Base-by-base conservation (phyloP, 306 rosid species). In the Mucuna pruriens region DNA sequence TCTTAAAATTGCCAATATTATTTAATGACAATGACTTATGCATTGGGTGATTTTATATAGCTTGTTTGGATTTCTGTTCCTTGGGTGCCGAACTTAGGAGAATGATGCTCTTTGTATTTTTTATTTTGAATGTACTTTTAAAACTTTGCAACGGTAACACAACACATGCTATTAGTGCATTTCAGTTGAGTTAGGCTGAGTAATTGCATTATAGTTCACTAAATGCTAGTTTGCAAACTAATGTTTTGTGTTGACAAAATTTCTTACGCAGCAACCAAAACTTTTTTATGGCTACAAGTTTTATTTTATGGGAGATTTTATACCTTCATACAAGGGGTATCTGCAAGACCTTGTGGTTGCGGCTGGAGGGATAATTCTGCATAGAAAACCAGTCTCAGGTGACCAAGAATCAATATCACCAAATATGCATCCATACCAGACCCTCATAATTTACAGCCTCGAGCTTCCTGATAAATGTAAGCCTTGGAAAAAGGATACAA, bases 281-380 rank as follows among this genome's bases (percentile, higher is more conserved):
- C 92, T 92, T 49, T 95, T 93, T 69, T 60, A 88, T 48, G 93
- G 97, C 71, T 90, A 80, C 75, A 87, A 89, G 88, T 93, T 95
- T 82, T 95, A 88, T 82, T 86, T 95, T 11, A 89, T 87, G 88
- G 90, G 97, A 31, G 91, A 92, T 39, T 93, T 91, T 82, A 9
- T 61, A 48, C 85, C 91, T 20, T 89, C 96, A 8, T 95, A 91
- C 78, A 95, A 86, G 81, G 94, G 91, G 31, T 95, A 89, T 87
- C 85, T 95, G 49, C 96, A 89, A 61, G 91, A 95, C 65, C 98
- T 95, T 39, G 88, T 90, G 42, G 77, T 58, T n/a, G 97, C 94
- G 67, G 99, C 97, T 39, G 98, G 98, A 83, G 99, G 99, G 83
- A 82, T 72, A 40, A 51, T 90, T 88, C 87, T 95, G 77, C 94